A percentile compares a stretch with the other conserved stretches of the same genome.
These are phyloP conservation scores for Epichloe coenophiala DNA, from an alignment of 2,329 filamentous ascomycete genomes.

Conservation along the genomic window DNA sequence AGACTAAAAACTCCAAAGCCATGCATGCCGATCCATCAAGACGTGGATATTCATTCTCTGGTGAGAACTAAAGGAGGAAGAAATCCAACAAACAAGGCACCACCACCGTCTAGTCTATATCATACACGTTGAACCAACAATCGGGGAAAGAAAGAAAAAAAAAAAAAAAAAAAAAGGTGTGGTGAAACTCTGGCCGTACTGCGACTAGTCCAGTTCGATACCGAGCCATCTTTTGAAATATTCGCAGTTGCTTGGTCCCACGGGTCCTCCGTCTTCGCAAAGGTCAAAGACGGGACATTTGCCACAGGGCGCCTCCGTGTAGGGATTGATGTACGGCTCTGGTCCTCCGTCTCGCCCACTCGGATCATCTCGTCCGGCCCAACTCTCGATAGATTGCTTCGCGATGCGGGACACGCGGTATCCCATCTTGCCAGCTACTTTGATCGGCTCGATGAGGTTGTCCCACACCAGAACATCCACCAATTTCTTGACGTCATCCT, in stretches of 20 bases:
- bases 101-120: background rate
- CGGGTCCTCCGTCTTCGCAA: conserved; percentile 80
- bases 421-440: conserved; percentile 32
- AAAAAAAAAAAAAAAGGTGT: too few relatives aligned
- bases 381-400: conserved; percentile 28
- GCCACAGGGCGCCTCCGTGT: conserved; percentile 83
- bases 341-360: conserved; percentile 24
- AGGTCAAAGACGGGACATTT: conserved; percentile 86
- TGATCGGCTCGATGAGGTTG: conserved; percentile 60
- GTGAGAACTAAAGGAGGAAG: background rate
- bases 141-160: too few relatives aligned
- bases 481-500: conserved; percentile 71
- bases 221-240: conserved; percentile 82
- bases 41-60: background rate
- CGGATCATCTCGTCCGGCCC: conserved; percentile 26
- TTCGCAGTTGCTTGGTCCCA: conserved; percentile 78
- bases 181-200: too few relatives aligned
- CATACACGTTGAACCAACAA: background rate
- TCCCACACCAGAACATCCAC: conserved; percentile 85
- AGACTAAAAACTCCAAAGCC: conserved; percentile 8
- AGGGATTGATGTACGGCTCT: conserved; percentile 48
- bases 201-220: conserved; percentile 1
- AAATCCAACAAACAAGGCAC: background rate
- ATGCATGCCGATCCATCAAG: conserved; percentile 7
- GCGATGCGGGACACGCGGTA: conserved; percentile 40